phyloP scores from a whole-genome alignment of 805 yeast species.

The Komagataella phaffii region DNA sequence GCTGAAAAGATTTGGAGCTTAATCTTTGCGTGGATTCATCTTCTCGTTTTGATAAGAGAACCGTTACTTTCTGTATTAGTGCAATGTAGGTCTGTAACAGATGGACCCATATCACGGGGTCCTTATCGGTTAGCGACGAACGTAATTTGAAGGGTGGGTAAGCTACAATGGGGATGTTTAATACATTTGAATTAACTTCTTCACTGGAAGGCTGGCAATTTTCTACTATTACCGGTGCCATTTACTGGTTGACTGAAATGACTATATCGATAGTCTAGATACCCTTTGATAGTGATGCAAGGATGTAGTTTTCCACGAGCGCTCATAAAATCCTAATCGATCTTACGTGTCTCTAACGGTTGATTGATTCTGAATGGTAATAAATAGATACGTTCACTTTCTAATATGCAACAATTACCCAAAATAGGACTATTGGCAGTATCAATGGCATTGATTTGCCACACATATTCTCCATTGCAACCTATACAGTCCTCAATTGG shows the following conservation, averaged over 20 bases:
- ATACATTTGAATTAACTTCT: conserved; percentile 1
- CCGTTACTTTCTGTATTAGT: conserved; percentile 32
- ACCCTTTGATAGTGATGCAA: not conserved
- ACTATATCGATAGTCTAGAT: not conserved
- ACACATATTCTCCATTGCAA: conserved; percentile 11
- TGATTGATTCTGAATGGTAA: not conserved
- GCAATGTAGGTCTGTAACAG: conserved; percentile 49
- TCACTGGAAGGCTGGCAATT: not conserved
- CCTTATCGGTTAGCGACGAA: conserved; percentile 68
- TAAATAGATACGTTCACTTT: not conserved
- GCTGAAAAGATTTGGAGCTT: conserved; percentile 42
- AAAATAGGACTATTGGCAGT: conserved; percentile 3
- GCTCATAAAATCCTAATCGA: not conserved
- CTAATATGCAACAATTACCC: not conserved
- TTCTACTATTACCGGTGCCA: not conserved
- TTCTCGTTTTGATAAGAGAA: conserved; percentile 12
- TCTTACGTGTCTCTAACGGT: not conserved
- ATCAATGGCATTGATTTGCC: conserved; percentile 7
- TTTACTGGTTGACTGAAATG: not conserved
- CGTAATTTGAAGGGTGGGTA: conserved; percentile 68
- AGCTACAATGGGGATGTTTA: conserved; percentile 45
- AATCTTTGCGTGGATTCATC: conserved; percentile 22
- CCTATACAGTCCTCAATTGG: conserved; percentile 54
- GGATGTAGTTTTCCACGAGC: not conserved
- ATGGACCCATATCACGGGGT: conserved; percentile 77